Conservation (phyloP, 1,284 basidiomycete genomes). For the Singerocomus inundabilis region DNA sequence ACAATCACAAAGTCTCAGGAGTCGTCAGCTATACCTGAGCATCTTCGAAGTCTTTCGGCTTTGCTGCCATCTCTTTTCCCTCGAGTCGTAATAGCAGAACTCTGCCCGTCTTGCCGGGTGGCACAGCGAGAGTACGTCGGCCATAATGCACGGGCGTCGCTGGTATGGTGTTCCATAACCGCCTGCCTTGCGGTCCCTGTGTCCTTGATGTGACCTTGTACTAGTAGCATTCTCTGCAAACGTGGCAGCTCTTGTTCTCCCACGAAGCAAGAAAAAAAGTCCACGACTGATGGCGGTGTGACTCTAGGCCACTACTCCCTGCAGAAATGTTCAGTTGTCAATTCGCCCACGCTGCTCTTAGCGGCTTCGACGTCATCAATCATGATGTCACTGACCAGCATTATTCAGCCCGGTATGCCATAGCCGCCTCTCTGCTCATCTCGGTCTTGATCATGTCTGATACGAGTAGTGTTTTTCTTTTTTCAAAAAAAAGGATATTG, state of each 20-base stretch:
- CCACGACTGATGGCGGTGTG: neutral
- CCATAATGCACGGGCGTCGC: neutral
- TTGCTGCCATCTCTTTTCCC: too few species aligned
- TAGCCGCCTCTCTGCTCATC: neutral
- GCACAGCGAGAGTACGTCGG: neutral
- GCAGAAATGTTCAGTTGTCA: neutral
- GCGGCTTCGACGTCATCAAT: neutral
- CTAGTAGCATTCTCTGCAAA: neutral
- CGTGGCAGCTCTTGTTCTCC: constrained; percentile 3
- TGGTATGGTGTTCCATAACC: neutral
- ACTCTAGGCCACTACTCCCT: constrained; percentile 3
- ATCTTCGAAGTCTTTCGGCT: too few species aligned
- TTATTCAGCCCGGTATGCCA: neutral
- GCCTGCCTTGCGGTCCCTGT: neutral
- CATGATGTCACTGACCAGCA: neutral
- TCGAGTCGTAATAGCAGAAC: too few species aligned
- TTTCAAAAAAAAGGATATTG: too few species aligned
- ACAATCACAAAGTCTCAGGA: too few species aligned
- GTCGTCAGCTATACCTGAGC: too few species aligned
- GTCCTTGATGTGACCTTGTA: neutral
- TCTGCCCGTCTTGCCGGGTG: too few species aligned
- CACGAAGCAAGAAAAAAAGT: neutral
- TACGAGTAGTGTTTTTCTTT: too few species aligned
- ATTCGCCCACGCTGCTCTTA: neutral
- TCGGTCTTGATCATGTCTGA: neutral